Evolutionary conservation across 805 yeast species (phyloP).

Genomic region (Yarrowia sp.): DNA sequence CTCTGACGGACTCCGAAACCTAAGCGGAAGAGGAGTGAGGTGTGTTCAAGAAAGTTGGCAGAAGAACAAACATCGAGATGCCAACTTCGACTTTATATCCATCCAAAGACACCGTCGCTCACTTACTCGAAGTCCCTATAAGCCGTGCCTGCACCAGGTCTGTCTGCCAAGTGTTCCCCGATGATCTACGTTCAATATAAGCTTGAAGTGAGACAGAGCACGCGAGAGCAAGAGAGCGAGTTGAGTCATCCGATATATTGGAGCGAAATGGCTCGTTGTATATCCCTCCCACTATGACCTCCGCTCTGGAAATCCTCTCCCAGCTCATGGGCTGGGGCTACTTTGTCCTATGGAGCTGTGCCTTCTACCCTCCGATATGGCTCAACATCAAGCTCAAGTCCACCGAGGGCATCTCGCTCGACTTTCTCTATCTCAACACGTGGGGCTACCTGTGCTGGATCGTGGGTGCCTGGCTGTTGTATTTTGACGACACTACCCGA

Average conservation of each 20-base stretch:
- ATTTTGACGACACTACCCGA: slow-evolving; percentile 38
- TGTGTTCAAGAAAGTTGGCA: neutral
- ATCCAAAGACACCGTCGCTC: too few species aligned
- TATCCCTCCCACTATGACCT: neutral
- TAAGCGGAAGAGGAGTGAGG: neutral
- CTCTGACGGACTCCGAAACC: slow-evolving; percentile 1
- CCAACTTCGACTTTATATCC: too few species aligned
- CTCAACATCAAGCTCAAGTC: slow-evolving; percentile 37
- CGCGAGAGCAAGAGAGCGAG: neutral
- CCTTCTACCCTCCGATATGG: slow-evolving; percentile 41
- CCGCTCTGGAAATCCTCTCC: neutral
- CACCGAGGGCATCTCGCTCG: slow-evolving; percentile 42
- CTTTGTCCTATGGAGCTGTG: slow-evolving; percentile 35
- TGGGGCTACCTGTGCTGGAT: slow-evolving; percentile 41
- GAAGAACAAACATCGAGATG: too few species aligned
- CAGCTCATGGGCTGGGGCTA: slow-evolving; percentile 11
- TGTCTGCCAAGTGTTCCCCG: neutral
- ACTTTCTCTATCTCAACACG: slow-evolving; percentile 40
- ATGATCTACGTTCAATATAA: neutral
- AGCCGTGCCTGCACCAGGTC: neutral
- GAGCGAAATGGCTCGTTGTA: too few species aligned
- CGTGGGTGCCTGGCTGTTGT: slow-evolving; percentile 37
- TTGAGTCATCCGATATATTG: neutral
- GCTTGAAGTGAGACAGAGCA: slow-evolving; percentile 1
- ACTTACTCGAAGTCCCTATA: too few species aligned